Evolutionary conservation across 148 eudicot species (phyloP).

Genomic region (Rhododendron ferrugineum): DNA sequence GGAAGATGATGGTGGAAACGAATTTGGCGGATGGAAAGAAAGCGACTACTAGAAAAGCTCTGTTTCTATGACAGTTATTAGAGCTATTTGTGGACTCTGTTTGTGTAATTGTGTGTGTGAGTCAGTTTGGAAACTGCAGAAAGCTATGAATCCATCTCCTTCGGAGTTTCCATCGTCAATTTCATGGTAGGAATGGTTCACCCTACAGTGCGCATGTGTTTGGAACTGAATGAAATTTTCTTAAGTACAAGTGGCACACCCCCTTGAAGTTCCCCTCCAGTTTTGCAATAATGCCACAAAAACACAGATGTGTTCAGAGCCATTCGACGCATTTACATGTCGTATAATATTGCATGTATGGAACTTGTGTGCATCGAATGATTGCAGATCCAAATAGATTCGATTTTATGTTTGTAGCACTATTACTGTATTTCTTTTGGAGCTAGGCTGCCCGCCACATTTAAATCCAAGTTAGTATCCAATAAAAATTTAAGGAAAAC

Average conservation of each 20-base stretch:
- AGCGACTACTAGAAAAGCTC: slow-evolving; percentile 17
- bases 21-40: slow-evolving; percentile 36
- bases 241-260: too few species aligned
- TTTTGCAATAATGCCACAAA: too few species aligned
- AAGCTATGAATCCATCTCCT: background rate
- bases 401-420: too few species aligned
- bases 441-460: background rate
- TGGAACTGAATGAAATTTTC: too few species aligned
- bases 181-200: background rate
- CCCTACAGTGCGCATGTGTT: background rate
- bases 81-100: background rate
- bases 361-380: background rate
- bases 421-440: too few species aligned
- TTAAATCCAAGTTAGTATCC: background rate
- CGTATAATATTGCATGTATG: background rate
- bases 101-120: background rate
- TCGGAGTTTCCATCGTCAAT: background rate
- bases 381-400: background rate
- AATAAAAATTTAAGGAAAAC: too few species aligned
- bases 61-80: background rate
- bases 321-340: background rate
- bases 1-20: slow-evolving; percentile 15
- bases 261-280: too few species aligned
- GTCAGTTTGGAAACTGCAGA: background rate
- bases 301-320: background rate